Conservation (phyloP, 1,284 basidiomycete genomes). For the Austroboletus novae-zelandiae region DNA sequence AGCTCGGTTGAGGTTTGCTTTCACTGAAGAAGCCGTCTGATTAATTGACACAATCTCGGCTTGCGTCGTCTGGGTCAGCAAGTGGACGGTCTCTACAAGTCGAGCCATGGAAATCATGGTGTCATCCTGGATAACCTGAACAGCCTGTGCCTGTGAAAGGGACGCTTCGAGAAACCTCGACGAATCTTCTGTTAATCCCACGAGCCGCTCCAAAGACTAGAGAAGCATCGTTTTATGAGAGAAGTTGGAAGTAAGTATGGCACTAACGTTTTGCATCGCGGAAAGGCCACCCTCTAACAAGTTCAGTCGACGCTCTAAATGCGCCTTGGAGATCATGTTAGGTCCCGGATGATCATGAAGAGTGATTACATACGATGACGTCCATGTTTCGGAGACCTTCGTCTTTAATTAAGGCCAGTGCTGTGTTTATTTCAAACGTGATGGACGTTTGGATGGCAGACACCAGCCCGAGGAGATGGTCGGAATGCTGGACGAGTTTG, state of each 20-base stretch:
- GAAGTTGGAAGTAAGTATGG: background rate
- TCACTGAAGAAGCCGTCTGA: conserved; percentile 38
- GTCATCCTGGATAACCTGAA: conserved; percentile 35
- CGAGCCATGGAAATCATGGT: conserved; percentile 34
- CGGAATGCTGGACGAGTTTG: conserved; percentile 23
- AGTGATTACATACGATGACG: conserved; percentile 17
- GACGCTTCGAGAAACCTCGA: conserved; percentile 27
- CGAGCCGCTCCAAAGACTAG: conserved; percentile 28
- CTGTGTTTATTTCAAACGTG: conserved; percentile 21
- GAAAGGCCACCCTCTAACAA: conserved; percentile 27
- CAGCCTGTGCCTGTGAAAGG: conserved; percentile 27
- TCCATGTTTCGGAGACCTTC: conserved; percentile 29
- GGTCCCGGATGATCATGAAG: conserved; percentile 1
- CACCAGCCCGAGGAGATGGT: conserved; percentile 28
- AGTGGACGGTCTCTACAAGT: conserved; percentile 36
- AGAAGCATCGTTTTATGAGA: conserved; percentile 4
- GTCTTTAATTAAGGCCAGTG: conserved; percentile 29
- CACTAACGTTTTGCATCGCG: conserved; percentile 29
- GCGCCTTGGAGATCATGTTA: conserved; percentile 22
- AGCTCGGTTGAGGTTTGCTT: conserved; percentile 22
- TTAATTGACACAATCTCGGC: conserved; percentile 48
- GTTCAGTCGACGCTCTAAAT: conserved; percentile 23
- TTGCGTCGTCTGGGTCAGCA: conserved; percentile 38
- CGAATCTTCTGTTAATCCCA: conserved; percentile 20
- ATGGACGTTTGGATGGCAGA: conserved; percentile 26